phyloP scores from a whole-genome alignment of 2,329 filamentous ascomycete species.

The Teratosphaeria epicoccoides region DNA sequence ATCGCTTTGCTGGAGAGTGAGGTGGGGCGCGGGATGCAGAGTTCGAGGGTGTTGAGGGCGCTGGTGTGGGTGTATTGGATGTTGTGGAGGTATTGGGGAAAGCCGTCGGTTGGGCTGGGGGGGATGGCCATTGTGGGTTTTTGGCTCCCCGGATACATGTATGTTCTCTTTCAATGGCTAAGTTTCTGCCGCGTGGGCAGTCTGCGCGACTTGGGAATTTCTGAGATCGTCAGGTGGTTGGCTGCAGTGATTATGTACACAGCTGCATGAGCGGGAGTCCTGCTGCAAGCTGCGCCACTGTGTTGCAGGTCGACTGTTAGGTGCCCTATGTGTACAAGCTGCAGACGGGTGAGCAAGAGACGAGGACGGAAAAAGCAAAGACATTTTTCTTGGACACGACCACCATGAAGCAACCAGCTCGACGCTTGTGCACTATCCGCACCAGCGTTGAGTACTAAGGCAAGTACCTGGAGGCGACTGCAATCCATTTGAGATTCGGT shows the following conservation, averaged over 20 bases:
- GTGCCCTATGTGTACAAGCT: too few relatives aligned
- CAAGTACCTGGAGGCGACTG: background rate
- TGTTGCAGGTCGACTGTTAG: too few relatives aligned
- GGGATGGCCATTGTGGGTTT: slow-evolving; percentile 5
- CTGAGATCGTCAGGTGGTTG: too few relatives aligned
- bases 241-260: too few relatives aligned
- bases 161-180: too few relatives aligned
- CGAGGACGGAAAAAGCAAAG: background rate
- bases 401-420: too few relatives aligned
- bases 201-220: too few relatives aligned
- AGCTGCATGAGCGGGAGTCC: background rate
- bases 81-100: slow-evolving; percentile 16
- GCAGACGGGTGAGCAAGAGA: background rate
- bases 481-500: background rate
- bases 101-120: slow-evolving; percentile 9
- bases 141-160: too few relatives aligned
- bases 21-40: slow-evolving; percentile 31
- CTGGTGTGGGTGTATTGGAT: slow-evolving; percentile 22
- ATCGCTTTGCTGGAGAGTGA: slow-evolving; percentile 10
- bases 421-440: background rate
- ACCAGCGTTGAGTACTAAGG: background rate
- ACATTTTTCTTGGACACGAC: background rate
- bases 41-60: slow-evolving; percentile 32
- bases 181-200: too few relatives aligned
- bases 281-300: background rate